Conservation (phyloP, 768 basidiomycete species). For the Suillus lakei region DNA sequence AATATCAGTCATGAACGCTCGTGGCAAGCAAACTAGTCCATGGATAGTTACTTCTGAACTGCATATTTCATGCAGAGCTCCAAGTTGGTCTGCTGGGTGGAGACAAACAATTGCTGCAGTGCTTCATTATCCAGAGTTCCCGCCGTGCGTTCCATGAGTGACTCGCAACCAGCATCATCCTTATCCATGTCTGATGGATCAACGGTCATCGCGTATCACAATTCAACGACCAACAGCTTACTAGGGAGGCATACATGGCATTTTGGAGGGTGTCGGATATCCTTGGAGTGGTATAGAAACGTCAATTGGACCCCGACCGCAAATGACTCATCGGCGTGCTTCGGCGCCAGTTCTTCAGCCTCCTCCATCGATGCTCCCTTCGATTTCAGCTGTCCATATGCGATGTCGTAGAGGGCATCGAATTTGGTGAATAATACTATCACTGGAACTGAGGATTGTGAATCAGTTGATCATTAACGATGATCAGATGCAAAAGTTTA, state of each 20-base stretch:
- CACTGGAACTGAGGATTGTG: conserved; percentile 37
- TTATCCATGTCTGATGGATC: conserved; percentile 23
- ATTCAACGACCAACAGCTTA: background rate
- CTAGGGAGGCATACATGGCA: background rate
- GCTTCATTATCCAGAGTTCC: conserved; percentile 18
- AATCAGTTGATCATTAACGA: background rate
- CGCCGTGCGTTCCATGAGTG: conserved; percentile 24
- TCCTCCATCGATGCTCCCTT: conserved; percentile 15
- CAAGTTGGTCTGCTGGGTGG: conserved; percentile 32
- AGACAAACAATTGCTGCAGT: conserved; percentile 25
- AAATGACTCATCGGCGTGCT: conserved; percentile 18
- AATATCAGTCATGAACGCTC: background rate
- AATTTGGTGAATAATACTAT: conserved; percentile 45
- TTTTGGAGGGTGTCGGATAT: background rate
- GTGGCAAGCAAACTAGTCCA: background rate
- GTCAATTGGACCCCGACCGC: background rate
- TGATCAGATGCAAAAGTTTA: background rate
- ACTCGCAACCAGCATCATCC: conserved; percentile 11
- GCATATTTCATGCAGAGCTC: conserved; percentile 13
- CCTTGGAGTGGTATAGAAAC: background rate
- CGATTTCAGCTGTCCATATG: conserved; percentile 19
- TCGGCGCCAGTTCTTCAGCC: conserved; percentile 18
- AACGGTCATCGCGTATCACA: background rate
- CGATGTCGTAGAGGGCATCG: conserved; percentile 33
- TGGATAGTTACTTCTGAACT: background rate